phyloP scores from a whole-genome alignment of 2,329 filamentous ascomycete species.

The Akanthomyces muscarius region DNA sequence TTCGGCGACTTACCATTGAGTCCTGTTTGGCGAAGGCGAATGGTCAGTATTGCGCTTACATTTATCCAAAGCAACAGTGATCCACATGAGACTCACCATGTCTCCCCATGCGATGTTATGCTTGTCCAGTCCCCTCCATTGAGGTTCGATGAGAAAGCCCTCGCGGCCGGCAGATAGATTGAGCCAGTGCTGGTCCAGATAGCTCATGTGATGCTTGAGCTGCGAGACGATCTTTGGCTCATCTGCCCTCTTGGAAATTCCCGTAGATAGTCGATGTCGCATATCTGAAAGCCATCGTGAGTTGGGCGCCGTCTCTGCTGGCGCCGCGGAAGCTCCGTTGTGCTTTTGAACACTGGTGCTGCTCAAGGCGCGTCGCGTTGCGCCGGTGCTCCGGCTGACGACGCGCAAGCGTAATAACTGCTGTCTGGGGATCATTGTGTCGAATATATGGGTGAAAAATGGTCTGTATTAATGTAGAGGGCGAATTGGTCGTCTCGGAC shows the following conservation, averaged over 20 bases:
- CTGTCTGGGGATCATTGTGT: background rate
- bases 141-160: slow-evolving; percentile 62
- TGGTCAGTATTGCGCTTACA: background rate
- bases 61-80: background rate
- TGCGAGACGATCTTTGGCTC: background rate
- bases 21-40: slow-evolving; percentile 33
- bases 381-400: background rate
- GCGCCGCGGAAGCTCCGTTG: background rate
- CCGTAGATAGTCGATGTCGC: slow-evolving; percentile 22
- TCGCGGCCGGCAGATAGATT: slow-evolving; percentile 69
- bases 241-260: slow-evolving; percentile 6
- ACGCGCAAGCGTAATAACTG: background rate
- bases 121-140: slow-evolving; percentile 57
- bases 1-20: slow-evolving; percentile 45
- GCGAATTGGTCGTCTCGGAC: background rate
- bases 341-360: background rate
- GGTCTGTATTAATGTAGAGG: background rate
- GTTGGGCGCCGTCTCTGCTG: slow-evolving; percentile 18
- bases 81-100: slow-evolving; percentile 52
- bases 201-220: slow-evolving; percentile 20
- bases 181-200: slow-evolving; percentile 56
- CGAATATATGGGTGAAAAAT: no score
- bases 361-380: slow-evolving; percentile 7
- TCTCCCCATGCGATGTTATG: slow-evolving; percentile 79
- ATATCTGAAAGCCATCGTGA: slow-evolving; percentile 29